These are phyloP conservation scores for Backusella macrospora DNA, from an alignment of 192 early-diverging fungal species.

Conservation along the genomic window DNA sequence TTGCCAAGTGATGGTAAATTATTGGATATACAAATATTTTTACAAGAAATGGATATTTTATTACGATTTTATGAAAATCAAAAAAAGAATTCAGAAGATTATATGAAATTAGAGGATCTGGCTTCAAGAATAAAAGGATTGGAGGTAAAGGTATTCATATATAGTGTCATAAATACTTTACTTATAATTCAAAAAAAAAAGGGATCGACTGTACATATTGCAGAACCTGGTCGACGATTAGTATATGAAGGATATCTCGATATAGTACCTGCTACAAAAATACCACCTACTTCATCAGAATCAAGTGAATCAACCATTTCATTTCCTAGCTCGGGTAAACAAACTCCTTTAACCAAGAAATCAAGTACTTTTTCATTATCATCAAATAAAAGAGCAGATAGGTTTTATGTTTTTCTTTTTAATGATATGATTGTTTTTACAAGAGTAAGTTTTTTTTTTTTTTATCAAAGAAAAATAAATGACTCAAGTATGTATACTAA, in stretches of 20 bases:
- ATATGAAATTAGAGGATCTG: slow-evolving; percentile 25
- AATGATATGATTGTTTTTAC: slow-evolving; percentile 35
- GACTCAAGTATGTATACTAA: background rate
- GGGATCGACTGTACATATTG: background rate
- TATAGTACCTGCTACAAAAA: slow-evolving; percentile 16
- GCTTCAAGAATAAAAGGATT: slow-evolving; percentile 26
- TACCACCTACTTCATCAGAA: background rate
- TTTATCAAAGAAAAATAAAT: background rate
- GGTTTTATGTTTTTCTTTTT: slow-evolving; percentile 35
- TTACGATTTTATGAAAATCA: slow-evolving; percentile 23
- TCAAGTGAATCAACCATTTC: background rate
- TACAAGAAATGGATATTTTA: slow-evolving; percentile 16
- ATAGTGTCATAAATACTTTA: background rate
- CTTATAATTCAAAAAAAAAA: background rate
- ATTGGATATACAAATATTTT: background rate
- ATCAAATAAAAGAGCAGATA: background rate
- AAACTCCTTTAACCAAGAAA: background rate
- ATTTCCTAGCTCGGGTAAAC: background rate
- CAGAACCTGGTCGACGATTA: slow-evolving; percentile 14
- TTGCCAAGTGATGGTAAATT: background rate
- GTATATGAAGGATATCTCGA: slow-evolving; percentile 28
- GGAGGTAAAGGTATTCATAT: background rate
- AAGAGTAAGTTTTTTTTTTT: slow-evolving; percentile 12
- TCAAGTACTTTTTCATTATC: slow-evolving; percentile 23
- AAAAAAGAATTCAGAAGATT: slow-evolving; percentile 19